phyloP scores from a whole-genome alignment of 2,329 filamentous ascomycete genomes.

The Epichloe aotearoae region DNA sequence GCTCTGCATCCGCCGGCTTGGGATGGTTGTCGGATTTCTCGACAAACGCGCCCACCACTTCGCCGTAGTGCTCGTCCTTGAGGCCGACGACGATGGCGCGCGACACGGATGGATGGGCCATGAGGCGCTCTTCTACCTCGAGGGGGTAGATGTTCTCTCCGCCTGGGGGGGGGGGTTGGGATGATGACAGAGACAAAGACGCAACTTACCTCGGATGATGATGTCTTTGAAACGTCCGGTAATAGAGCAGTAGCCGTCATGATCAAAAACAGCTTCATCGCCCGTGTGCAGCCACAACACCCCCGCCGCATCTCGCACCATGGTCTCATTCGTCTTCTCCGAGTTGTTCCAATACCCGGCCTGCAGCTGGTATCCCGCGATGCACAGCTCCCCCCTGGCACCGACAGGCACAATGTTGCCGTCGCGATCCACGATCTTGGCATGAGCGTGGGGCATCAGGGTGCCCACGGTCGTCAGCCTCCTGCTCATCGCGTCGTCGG shows the following conservation, averaged over 20 bases:
- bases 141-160: conserved; percentile 64
- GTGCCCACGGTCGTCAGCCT: conserved; percentile 62
- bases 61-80: conserved; percentile 57
- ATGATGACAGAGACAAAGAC: not conserved
- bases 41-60: conserved; percentile 57
- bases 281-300: conserved; percentile 53
- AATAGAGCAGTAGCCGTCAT: conserved; percentile 56
- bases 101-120: conserved; percentile 46
- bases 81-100: conserved; percentile 59
- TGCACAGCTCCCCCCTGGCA: conserved; percentile 59
- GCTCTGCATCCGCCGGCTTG: conserved; percentile 36
- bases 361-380: conserved; percentile 65
- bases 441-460: conserved; percentile 60
- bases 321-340: conserved; percentile 54
- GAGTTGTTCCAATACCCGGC: conserved; percentile 56
- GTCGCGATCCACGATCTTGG: conserved; percentile 62
- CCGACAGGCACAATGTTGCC: conserved; percentile 56
- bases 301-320: conserved; percentile 38
- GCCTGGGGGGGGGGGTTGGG: conserved; percentile 22
- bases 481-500: conserved; percentile 53
- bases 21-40: conserved; percentile 21
- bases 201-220: conserved; percentile 49
- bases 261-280: conserved; percentile 56
- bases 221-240: conserved; percentile 71
- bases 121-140: conserved; percentile 62